Evolutionary conservation across 2,329 filamentous ascomycete genomes (phyloP), one percentile per base, ranked within the genome.

Genomic region (Colletotrichum sp.): DNA sequence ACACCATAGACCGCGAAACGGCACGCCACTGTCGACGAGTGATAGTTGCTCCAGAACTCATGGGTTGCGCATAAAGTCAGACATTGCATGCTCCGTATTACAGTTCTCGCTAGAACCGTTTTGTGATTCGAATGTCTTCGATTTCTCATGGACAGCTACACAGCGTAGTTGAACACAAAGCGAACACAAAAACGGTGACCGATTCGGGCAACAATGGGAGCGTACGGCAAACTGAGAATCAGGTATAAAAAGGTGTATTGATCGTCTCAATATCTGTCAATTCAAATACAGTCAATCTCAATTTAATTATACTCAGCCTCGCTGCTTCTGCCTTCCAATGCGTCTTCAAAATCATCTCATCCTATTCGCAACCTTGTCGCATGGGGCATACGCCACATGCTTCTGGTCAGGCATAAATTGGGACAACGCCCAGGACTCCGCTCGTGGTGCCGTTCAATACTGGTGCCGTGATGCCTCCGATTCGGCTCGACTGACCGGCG

Each of bases 301-400:
- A 52, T 21, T 7, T 7, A 7, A 24, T 24, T 5, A 0, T 7
- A 21, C n/a, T 52, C 44, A 2, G 0, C n/a, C 1, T 52, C n/a
- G 44, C 2, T 13, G 44, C 44, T 13, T 21, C 4, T 2, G 6
- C 6, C 44, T 21, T 12, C 10, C 2, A 52, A 21, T 52, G 44
- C 10, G 4, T 7, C n/a, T 21, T 52, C 44, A 7, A 52, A 15
- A 52, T 24, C 6, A 5, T 7, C n/a, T 52, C 44, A 21, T 52
- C 10, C n/a, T 52, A 2, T 13, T 52, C 12, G 6, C n/a, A 21
- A 52, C 3, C n/a, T 13, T 52, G 2, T 52, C 10, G 44, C n/a
- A 52, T 21, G n/a, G 44, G 44, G 44, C 44, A 21, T 24, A 52
- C 44, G 44, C 44, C 44, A 52, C 44, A 21, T 52, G 44, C 44